These are phyloP conservation scores for Fonsecaea monophora DNA, from an alignment of 2,329 filamentous ascomycete genomes.

Conservation along the genomic window DNA sequence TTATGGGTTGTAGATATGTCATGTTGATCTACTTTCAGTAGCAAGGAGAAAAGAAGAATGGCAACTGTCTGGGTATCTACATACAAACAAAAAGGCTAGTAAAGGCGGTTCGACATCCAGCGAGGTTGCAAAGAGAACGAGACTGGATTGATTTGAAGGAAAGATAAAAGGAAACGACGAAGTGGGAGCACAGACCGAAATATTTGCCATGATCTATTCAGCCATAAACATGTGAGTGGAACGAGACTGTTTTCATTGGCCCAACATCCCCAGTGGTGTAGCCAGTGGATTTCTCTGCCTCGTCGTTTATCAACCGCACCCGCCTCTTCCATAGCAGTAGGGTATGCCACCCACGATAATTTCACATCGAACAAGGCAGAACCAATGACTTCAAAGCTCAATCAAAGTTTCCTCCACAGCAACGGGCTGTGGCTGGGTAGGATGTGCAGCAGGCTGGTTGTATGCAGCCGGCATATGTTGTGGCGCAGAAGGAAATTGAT, in stretches of 20 bases:
- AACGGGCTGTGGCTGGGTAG: conserved; percentile 53
- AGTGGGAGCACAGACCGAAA: not conserved
- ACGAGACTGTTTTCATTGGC: not conserved
- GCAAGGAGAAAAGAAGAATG: no score
- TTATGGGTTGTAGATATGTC: no score
- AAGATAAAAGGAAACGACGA: not conserved
- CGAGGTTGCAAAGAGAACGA: not conserved
- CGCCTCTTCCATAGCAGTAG: not conserved
- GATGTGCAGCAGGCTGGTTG: conserved; percentile 50
- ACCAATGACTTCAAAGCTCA: conserved; percentile 64
- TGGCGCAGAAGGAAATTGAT: conserved; percentile 70
- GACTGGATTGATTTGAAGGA: not conserved
- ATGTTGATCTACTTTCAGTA: no score
- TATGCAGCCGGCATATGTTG: conserved; percentile 54
- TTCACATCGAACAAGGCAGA: not conserved
- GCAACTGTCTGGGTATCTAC: no score
- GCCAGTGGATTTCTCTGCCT: not conserved
- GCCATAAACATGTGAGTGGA: not conserved
- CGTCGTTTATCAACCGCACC: not conserved
- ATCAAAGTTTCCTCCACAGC: conserved; percentile 79
- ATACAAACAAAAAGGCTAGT: no score
- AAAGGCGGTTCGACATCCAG: no score
- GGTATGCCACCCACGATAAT: not conserved
- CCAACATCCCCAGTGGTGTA: not conserved
- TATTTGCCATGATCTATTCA: not conserved